Evolutionary conservation across 805 yeast species (phyloP).

Genomic region (Saccharomycopsis babjevae): DNA sequence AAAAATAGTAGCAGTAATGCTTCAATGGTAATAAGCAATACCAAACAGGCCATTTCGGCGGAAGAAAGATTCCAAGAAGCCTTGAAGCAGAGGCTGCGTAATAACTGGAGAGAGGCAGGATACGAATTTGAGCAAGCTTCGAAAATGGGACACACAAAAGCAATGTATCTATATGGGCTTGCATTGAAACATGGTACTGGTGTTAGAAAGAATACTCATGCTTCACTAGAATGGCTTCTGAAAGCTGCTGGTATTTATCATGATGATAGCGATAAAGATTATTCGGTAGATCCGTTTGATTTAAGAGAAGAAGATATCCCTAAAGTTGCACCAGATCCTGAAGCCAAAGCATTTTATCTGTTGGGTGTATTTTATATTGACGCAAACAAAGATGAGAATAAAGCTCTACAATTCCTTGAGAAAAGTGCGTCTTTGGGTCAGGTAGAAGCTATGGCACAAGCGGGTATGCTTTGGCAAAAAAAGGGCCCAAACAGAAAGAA

Average conservation of each 20-base stretch:
- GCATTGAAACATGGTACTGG: slow-evolving; percentile 65
- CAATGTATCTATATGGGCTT: slow-evolving; percentile 59
- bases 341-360: slow-evolving; percentile 46
- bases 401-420: slow-evolving; percentile 50
- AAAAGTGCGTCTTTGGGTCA: slow-evolving; percentile 60
- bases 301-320: slow-evolving; percentile 26
- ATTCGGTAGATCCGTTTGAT: slow-evolving; percentile 27
- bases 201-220: slow-evolving; percentile 41
- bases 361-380: slow-evolving; percentile 55
- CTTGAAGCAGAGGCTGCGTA: background rate
- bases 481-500: slow-evolving; percentile 45
- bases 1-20: background rate
- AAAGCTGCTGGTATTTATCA: slow-evolving; percentile 33
- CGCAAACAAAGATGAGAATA: slow-evolving; percentile 37
- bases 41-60: slow-evolving; percentile 39
- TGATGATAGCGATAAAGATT: slow-evolving; percentile 21
- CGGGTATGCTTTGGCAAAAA: slow-evolving; percentile 58
- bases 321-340: slow-evolving; percentile 32
- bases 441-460: slow-evolving; percentile 55
- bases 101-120: slow-evolving; percentile 53
- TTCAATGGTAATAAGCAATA: slow-evolving; percentile 25
- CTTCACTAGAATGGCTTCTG: slow-evolving; percentile 51
- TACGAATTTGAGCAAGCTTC: slow-evolving; percentile 60
- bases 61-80: slow-evolving; percentile 32
- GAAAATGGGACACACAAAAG: slow-evolving; percentile 48